Evolutionary conservation across 148 eudicot species (phyloP).

Genomic region (Vaccinium corymbosum): DNA sequence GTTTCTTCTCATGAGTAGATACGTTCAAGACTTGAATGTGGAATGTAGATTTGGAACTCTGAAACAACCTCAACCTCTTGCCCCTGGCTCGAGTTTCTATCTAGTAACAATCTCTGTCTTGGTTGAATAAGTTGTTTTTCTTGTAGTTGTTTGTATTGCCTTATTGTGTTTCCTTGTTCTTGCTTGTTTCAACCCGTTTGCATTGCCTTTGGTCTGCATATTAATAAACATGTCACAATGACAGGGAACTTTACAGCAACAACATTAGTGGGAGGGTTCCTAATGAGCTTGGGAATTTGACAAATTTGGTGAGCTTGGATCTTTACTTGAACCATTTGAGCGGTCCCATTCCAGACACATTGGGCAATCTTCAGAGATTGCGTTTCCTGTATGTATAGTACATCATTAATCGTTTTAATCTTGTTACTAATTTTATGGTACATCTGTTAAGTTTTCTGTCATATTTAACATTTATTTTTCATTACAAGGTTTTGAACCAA

Average conservation of each 20-base stretch:
- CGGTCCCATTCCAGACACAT: constrained; percentile 65
- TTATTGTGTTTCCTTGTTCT: neutral
- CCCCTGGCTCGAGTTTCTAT: neutral
- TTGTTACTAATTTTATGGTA: neutral
- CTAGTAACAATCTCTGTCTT: constrained; percentile 3
- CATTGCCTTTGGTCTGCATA: constrained; percentile 5
- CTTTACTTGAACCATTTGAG: constrained; percentile 61
- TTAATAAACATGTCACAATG: constrained; percentile 9
- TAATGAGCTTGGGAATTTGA: constrained; percentile 68
- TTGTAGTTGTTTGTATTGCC: neutral
- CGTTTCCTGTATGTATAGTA: constrained; percentile 64
- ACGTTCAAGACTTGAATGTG: neutral
- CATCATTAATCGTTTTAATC: constrained; percentile 9
- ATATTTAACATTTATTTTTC: neutral
- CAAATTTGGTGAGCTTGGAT: constrained; percentile 86
- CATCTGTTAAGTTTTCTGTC: neutral
- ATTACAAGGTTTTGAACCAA: neutral
- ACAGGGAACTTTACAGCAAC: constrained; percentile 86
- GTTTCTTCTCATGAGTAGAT: neutral
- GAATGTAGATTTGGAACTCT: neutral
- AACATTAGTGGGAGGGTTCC: constrained; percentile 73
- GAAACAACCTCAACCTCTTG: neutral
- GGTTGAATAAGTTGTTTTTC: neutral
- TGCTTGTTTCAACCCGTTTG: neutral
- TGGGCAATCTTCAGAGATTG: constrained; percentile 62